A percentile compares a stretch with the other conserved stretches of the same genome.
These are phyloP conservation scores for Bolboschoenoplectus hybrid DNA, from an alignment of 202 grass and related monocot genomes.

Conservation along the genomic window DNA sequence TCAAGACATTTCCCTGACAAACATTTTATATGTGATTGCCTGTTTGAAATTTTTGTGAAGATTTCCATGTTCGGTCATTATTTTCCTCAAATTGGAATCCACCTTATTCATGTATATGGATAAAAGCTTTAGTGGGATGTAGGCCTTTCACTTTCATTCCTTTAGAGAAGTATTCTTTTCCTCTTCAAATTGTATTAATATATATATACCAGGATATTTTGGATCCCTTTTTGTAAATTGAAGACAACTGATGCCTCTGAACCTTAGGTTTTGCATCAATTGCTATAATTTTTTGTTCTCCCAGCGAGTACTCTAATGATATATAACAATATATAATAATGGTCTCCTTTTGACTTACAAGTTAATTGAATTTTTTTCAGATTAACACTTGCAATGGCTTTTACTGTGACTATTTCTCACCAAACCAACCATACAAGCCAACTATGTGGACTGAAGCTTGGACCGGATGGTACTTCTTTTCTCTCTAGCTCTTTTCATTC, in stretches of 20 bases:
- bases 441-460: slow-evolving; percentile 96
- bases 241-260: slow-evolving; percentile 21
- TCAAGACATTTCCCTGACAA: background rate
- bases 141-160: slow-evolving; percentile 43
- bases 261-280: slow-evolving; percentile 17
- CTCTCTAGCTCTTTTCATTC: background rate
- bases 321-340: background rate
- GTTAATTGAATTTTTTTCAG: slow-evolving; percentile 38
- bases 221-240: slow-evolving; percentile 8
- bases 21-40: background rate
- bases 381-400: slow-evolving; percentile 96
- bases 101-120: slow-evolving; percentile 27
- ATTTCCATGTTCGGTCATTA: background rate
- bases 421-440: slow-evolving; percentile 76
- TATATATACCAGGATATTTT: slow-evolving; percentile 16
- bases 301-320: background rate
- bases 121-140: slow-evolving; percentile 4
- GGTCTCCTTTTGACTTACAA: background rate
- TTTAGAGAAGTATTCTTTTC: slow-evolving; percentile 19
- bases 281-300: background rate
- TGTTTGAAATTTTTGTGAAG: slow-evolving; percentile 18
- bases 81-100: slow-evolving; percentile 20
- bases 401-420: slow-evolving; percentile 86
- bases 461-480: slow-evolving; percentile 75
- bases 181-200: slow-evolving; percentile 3